Base-by-base conservation (phyloP, 208 protist genomes). In the Phytomonas serpens region DNA sequence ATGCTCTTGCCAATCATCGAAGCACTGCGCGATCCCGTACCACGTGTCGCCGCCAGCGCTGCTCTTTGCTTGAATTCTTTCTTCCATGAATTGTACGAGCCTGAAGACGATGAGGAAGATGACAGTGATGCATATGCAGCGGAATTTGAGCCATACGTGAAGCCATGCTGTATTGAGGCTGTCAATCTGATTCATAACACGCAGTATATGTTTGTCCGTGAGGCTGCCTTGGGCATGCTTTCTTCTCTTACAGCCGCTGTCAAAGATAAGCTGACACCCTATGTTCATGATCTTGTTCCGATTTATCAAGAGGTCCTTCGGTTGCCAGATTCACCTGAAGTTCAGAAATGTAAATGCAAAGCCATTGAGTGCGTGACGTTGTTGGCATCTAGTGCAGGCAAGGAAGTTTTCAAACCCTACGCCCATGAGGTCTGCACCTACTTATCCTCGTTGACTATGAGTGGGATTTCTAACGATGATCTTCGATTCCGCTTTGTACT, bases 321-420 rank as follows among this genome's bases (percentile, higher is more conserved):
- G 27, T 61, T 88, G 38, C 92, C 92, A 3, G 89, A 94, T 31
- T 69, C 80, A 30, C 77, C 79, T 61, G 81, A 92, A 57, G 77
- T 82, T 31, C 79, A 87, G 71, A 69, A 76, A 64, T 82, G 88
- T 52, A 94, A 92, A 70, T 94, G 86, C 75, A 93, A 92, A 76
- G 87, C 88, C 32, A 89, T 93, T 62, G 87, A 96, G 71, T 94
- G 89, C 64, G 81, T 90, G 31, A 96, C 92, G 29, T 76, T 96
- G 32, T 81, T 96, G 61, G 92, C 87, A 11, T 84, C 78, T 73
- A 86, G 83, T 34, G 92, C 93, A 29, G 90, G 90, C 31, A 88
- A 82, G 42, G 87, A 93, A 19, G 63, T 62, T 11, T 94, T 96
- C 70, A 83, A 68, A 30, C 74, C 83, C 23, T 94, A 94, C 80